phyloP scores from a whole-genome alignment of 352 stramenopile species.

The Pythium utonaiense region DNA sequence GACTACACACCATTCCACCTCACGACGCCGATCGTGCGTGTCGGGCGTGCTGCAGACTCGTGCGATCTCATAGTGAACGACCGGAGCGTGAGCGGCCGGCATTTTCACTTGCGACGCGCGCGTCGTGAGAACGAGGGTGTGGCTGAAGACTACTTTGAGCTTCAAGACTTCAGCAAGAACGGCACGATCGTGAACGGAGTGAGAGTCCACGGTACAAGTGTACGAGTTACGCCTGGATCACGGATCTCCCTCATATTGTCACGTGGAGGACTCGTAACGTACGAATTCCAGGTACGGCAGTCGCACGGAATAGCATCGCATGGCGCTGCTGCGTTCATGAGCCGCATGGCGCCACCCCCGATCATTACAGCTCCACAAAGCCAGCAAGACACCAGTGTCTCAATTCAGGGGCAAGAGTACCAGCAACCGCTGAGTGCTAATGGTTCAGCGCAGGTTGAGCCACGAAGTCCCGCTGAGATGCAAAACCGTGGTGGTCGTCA shows the following conservation, averaged over 20 bases:
- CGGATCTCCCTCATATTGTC: conserved; percentile 86
- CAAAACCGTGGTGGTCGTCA: conserved; percentile 68
- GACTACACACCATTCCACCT: conserved; percentile 64
- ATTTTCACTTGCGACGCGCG: conserved; percentile 79
- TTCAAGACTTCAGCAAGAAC: conserved; percentile 90
- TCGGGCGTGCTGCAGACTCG: conserved; percentile 75
- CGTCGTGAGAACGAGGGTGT: conserved; percentile 42
- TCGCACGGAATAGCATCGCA: not conserved
- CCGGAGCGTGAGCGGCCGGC: conserved; percentile 78
- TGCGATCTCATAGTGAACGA: conserved; percentile 88
- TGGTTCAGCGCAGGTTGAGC: conserved; percentile 30
- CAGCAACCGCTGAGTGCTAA: conserved; percentile 45
- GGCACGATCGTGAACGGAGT: conserved; percentile 88
- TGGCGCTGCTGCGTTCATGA: not conserved
- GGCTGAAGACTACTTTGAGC: conserved; percentile 64
- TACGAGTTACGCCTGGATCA: conserved; percentile 62
- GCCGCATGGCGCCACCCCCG: conserved; percentile 34
- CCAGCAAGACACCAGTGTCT: conserved; percentile 39
- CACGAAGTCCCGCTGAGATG: conserved; percentile 73
- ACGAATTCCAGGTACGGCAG: conserved; percentile 77
- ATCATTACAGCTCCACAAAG: conserved; percentile 44
- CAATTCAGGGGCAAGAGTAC: conserved; percentile 64
- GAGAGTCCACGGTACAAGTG: conserved; percentile 73
- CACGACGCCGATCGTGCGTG: conserved; percentile 63
- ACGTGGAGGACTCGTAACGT: conserved; percentile 76